Percentiles rank a stretch among this genome's conserved stretches.
These are phyloP conservation scores for Fusarium heterosporum DNA, from an alignment of 2,329 filamentous ascomycete genomes.

Conservation along the genomic window DNA sequence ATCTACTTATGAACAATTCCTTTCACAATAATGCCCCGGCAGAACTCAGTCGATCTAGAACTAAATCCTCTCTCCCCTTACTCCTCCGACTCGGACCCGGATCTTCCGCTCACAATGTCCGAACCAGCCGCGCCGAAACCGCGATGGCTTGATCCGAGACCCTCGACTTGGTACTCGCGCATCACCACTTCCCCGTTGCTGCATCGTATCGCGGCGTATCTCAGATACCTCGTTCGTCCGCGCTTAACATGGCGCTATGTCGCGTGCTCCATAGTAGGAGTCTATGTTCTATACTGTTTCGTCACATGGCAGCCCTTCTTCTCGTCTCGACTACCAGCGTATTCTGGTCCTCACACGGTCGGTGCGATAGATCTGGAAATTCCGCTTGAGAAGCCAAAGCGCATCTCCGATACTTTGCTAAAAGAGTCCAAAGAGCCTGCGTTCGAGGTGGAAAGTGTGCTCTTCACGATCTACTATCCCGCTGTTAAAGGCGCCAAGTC, in stretches of 20 bases:
- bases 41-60: slow-evolving; percentile 22
- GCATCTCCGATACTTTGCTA: slow-evolving; percentile 51
- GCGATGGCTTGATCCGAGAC: slow-evolving; percentile 41
- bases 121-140: slow-evolving; percentile 28
- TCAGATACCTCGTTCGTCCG: slow-evolving; percentile 46
- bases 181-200: slow-evolving; percentile 20
- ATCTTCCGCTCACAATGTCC: slow-evolving; percentile 36
- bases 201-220: slow-evolving; percentile 13
- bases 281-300: slow-evolving; percentile 57
- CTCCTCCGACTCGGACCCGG: slow-evolving; percentile 27
- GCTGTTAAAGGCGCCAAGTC: slow-evolving; percentile 47
- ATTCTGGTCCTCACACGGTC: slow-evolving; percentile 59
- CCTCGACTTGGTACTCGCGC: slow-evolving; percentile 23
- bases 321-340: slow-evolving; percentile 57
- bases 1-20: background rate
- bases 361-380: slow-evolving; percentile 62
- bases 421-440: slow-evolving; percentile 53
- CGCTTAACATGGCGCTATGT: slow-evolving; percentile 53
- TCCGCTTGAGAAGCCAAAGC: slow-evolving; percentile 51
- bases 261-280: slow-evolving; percentile 42
- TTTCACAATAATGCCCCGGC: slow-evolving; percentile 13
- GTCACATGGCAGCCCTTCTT: slow-evolving; percentile 57
- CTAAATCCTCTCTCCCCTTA: slow-evolving; percentile 23
- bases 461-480: slow-evolving; percentile 65
- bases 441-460: slow-evolving; percentile 60